A percentile compares a stretch with the other conserved stretches of the same genome.
Conservation (phyloP, 331 rosid genomes). For the Malus hybrid region DNA sequence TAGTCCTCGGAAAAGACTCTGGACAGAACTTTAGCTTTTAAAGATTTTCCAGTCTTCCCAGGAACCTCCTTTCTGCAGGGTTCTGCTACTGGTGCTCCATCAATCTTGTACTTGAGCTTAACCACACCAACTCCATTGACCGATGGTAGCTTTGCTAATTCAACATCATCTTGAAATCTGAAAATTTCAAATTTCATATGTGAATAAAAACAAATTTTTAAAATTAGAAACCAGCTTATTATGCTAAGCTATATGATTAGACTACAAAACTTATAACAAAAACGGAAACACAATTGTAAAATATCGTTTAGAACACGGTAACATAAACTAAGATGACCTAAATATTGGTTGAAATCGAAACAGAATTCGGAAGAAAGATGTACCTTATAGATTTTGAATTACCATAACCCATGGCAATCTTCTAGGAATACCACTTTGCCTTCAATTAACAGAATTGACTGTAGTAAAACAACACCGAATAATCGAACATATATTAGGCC, state of each 20-base stretch:
- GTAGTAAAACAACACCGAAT: slow-evolving; percentile 11
- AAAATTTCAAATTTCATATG: slow-evolving; percentile 1
- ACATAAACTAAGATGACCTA: background rate
- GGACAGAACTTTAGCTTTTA: slow-evolving; percentile 56
- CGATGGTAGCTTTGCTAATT: slow-evolving; percentile 28
- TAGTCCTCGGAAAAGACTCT: slow-evolving; percentile 90
- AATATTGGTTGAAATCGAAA: background rate
- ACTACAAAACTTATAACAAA: background rate
- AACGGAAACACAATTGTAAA: background rate
- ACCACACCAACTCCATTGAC: slow-evolving; percentile 26
- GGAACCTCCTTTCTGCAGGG: slow-evolving; percentile 29
- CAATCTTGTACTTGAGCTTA: slow-evolving; percentile 59
- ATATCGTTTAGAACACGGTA: background rate
- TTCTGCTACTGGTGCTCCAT: slow-evolving; percentile 47
- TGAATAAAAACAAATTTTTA: background rate
- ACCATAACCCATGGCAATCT: slow-evolving; percentile 50
- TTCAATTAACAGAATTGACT: slow-evolving; percentile 24
- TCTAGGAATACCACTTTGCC: slow-evolving; percentile 17
- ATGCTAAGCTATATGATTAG: background rate
- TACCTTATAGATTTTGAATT: slow-evolving; percentile 68
- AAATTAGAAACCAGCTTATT: background rate
- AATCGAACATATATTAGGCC: background rate
- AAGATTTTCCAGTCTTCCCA: slow-evolving; percentile 41
- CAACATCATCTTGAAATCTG: slow-evolving; percentile 64
- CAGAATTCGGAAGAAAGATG: slow-evolving; percentile 12